Percentiles rank a stretch among this genome's conserved stretches.
phyloP scores from a whole-genome alignment of 192 early-diverging fungal genomes.

The Gonapodya sp. region DNA sequence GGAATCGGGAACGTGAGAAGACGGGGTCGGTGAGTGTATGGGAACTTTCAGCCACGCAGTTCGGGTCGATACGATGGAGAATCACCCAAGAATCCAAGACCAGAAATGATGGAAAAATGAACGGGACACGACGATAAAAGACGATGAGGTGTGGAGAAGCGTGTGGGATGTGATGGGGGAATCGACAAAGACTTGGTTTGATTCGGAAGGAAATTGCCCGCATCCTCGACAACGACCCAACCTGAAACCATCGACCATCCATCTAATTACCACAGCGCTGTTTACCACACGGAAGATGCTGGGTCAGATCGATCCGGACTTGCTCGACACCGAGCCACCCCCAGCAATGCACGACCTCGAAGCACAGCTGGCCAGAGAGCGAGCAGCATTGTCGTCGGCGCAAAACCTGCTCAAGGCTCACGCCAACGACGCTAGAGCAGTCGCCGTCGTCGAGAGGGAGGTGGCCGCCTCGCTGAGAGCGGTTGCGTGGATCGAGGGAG shows the following conservation, averaged over 20 bases:
- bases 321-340: background rate
- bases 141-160: too few relatives aligned
- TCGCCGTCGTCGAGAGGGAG: background rate
- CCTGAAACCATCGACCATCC: too few relatives aligned
- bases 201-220: too few relatives aligned
- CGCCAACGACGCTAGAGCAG: background rate
- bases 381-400: background rate
- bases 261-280: too few relatives aligned
- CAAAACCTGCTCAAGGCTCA: background rate
- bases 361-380: background rate
- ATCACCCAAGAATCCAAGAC: too few relatives aligned
- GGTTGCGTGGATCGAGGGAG: background rate
- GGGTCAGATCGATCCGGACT: background rate
- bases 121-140: too few relatives aligned
- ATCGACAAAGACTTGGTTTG: too few relatives aligned
- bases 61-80: too few relatives aligned
- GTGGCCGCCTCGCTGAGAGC: background rate
- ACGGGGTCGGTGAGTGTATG: background rate
- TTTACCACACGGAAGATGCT: background rate
- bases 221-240: too few relatives aligned
- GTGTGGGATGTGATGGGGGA: too few relatives aligned
- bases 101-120: too few relatives aligned
- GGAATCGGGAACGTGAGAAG: background rate
- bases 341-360: background rate
- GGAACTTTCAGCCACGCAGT: too few relatives aligned